phyloP scores from a whole-genome alignment of 78 protist species.

The Dictyostelium intermedium region DNA sequence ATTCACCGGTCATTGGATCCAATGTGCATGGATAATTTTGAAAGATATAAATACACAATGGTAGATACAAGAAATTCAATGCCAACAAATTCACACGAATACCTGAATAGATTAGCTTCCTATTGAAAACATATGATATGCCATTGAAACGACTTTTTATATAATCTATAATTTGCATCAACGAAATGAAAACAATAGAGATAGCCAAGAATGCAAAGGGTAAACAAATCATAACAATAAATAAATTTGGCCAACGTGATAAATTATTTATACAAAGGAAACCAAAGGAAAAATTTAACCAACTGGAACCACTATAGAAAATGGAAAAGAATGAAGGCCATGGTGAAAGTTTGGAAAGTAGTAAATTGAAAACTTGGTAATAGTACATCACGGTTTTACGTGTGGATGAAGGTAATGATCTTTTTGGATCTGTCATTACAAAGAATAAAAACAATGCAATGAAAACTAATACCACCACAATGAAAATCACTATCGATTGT shows the following conservation, averaged over 20 bases:
- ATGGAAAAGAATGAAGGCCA: conserved; percentile 20
- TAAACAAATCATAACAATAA: conserved; percentile 38
- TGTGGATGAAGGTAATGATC: conserved; percentile 58
- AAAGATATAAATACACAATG: conserved; percentile 54
- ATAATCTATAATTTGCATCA: not conserved
- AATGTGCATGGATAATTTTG: conserved; percentile 45
- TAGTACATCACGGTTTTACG: conserved; percentile 48
- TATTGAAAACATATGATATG: not conserved
- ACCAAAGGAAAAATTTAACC: conserved; percentile 70
- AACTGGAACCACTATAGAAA: conserved; percentile 29
- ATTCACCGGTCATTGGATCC: not conserved
- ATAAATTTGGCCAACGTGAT: conserved; percentile 59
- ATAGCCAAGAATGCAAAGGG: conserved; percentile 5
- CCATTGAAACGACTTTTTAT: not conserved
- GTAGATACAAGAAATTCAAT: conserved; percentile 53
- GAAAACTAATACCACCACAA: conserved; percentile 18
- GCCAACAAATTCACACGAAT: conserved; percentile 51
- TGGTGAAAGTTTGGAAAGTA: conserved; percentile 19
- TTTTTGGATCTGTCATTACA: conserved; percentile 56
- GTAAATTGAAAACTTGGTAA: conserved; percentile 54
- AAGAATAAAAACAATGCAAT: conserved; percentile 24
- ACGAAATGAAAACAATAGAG: not conserved
- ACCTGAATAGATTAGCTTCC: conserved; percentile 15
- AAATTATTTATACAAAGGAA: conserved; percentile 56
- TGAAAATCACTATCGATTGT: conserved; percentile 22